Base-by-base conservation (phyloP, 139 green algal genomes). In the Desmodesmus armatus region DNA sequence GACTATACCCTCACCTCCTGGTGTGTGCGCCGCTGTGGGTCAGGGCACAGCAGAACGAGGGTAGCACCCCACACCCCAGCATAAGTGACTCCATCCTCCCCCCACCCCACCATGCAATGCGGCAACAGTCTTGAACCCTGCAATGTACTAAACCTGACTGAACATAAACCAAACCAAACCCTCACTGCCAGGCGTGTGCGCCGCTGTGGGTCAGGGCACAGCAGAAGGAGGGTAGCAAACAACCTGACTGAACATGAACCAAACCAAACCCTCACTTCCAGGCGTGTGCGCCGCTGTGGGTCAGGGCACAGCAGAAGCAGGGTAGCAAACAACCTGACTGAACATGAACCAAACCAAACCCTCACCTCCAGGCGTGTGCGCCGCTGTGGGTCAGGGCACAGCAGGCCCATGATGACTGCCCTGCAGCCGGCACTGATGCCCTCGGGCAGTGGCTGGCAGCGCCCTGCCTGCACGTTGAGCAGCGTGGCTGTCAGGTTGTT, bases 401-500 rank as follows among this genome's bases (percentile, higher is more conserved):
- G 89, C 80, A 92, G 83, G 0, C 84, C 86, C 0, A 67, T 53
- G 37, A 89, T 86, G 35, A 92, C 66, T 0, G 25, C 39, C 55
- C 21, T 21, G 62, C 87, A 91, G 53, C 74, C 88, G 25, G 33
- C 29, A 21, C 60, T 85, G 51, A 92, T 55, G n/a, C 47, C 5
- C 17, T 47, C 21, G 2, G 91, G 90, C 73, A 94, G 85, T 0
- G 88, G 92, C 3, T 81, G 85, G 73, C 91, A 83, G 11, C 90
- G 82, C 19, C 90, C 91, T 3, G 87, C 85, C 49, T 89, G 77
- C 35, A 96, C 89, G 84, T 95, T 95, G 33, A 83, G 43, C 11
- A 96, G 86, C 15, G 91, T 95, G 65, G 84, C 62, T 5, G 86
- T 78, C 27, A 96, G 67, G 88, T 92, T 91, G 87, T 94, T 90